phyloP scores from a whole-genome alignment of 257 asterid genomes.

The Solanum ossicruentum region DNA sequence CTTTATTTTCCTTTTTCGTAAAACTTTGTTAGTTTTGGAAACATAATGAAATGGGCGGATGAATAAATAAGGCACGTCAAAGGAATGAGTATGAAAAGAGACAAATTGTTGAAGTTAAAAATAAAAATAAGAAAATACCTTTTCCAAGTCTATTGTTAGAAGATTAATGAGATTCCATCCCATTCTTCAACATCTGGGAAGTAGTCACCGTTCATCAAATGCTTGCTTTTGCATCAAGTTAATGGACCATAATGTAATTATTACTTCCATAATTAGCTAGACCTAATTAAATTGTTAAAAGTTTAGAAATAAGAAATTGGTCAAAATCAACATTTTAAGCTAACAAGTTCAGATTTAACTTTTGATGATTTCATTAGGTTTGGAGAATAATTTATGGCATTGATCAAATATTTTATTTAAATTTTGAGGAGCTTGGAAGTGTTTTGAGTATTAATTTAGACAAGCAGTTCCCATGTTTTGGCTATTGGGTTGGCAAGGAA shows the following conservation, averaged over 20 bases:
- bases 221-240: background rate
- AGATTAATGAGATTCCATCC: slow-evolving; percentile 25
- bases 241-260: background rate
- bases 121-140: background rate
- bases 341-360: too few species aligned
- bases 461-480: too few species aligned
- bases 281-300: background rate
- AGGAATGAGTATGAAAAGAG: background rate
- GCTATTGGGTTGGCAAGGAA: too few species aligned
- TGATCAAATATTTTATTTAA: too few species aligned
- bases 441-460: too few species aligned
- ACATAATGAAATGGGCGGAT: background rate
- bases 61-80: background rate
- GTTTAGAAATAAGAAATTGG: too few species aligned
- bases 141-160: background rate
- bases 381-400: too few species aligned
- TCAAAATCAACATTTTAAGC: too few species aligned
- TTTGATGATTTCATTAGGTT: too few species aligned
- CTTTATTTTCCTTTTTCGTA: background rate
- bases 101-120: background rate
- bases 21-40: background rate
- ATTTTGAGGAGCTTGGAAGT: too few species aligned
- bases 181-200: background rate
- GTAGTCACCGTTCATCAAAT: background rate
- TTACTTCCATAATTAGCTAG: background rate